Conservation (phyloP, 2,329 filamentous ascomycete species). For the Elsinoe fawcettii region DNA sequence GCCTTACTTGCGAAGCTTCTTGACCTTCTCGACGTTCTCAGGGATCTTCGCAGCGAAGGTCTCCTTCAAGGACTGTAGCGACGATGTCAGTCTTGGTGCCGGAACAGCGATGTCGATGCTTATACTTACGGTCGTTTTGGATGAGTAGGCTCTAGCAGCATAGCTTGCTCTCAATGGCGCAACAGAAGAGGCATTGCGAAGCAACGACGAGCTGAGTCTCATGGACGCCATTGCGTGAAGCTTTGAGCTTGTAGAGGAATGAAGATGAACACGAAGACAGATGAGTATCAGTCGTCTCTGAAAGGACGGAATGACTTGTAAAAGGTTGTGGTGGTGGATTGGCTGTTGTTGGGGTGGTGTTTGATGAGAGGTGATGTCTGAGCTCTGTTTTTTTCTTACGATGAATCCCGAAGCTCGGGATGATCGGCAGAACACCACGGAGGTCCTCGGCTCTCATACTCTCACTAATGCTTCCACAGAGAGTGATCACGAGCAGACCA, state of each 20-base stretch:
- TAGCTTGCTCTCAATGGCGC: slow-evolving; percentile 59
- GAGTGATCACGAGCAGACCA: too few relatives aligned
- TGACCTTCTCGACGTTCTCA: slow-evolving; percentile 97
- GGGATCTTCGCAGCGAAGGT: slow-evolving; percentile 94
- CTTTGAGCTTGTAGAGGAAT: slow-evolving; percentile 21
- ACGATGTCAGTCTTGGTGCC: slow-evolving; percentile 21
- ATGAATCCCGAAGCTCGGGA: too few relatives aligned
- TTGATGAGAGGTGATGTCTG: too few relatives aligned
- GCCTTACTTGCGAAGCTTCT: slow-evolving; percentile 89
- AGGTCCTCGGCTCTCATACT: too few relatives aligned
- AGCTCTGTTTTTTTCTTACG: too few relatives aligned
- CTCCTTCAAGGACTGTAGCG: slow-evolving; percentile 81
- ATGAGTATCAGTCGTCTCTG: too few relatives aligned
- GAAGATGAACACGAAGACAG: slow-evolving; percentile 22
- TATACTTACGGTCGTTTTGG: slow-evolving; percentile 71
- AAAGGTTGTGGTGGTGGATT: neutral
- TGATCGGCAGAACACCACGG: too few relatives aligned
- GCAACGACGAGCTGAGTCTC: slow-evolving; percentile 70
- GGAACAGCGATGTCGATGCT: slow-evolving; percentile 22
- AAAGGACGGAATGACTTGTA: slow-evolving; percentile 19
- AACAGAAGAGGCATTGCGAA: slow-evolving; percentile 54
- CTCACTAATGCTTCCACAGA: too few relatives aligned
- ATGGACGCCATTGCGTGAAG: slow-evolving; percentile 63
- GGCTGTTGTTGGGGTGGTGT: neutral
- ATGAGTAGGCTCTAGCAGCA: slow-evolving; percentile 82